Evolutionary conservation across 495 filamentous ascomycete genomes (phyloP).

Genomic region (Xanthoparmelia taractica): DNA sequence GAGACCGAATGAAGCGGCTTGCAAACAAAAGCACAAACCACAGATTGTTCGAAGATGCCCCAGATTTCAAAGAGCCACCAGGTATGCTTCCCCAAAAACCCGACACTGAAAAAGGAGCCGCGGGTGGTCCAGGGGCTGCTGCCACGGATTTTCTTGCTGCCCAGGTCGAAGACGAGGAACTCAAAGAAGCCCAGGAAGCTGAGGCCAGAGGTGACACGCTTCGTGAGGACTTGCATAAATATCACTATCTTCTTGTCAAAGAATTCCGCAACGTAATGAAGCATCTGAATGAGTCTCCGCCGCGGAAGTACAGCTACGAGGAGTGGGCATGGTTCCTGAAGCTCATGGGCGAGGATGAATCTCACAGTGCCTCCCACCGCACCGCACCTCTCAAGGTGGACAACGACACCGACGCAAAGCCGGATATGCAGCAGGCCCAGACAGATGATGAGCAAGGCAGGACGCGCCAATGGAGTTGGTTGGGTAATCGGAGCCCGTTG

Average conservation of each 20-base stretch:
- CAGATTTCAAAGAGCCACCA: conserved; percentile 9
- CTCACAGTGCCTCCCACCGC: conserved; percentile 27
- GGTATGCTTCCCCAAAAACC: conserved; percentile 12
- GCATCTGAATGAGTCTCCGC: conserved; percentile 51
- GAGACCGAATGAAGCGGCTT: conserved; percentile 21
- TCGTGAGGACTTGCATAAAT: conserved; percentile 47
- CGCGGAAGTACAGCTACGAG: conserved; percentile 63
- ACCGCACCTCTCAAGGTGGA: conserved; percentile 22
- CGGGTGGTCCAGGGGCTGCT: conserved; percentile 7
- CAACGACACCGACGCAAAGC: conserved; percentile 23
- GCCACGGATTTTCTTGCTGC: conserved; percentile 28
- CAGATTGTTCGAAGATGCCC: neutral
- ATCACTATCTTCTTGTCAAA: conserved; percentile 57
- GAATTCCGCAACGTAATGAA: conserved; percentile 61
- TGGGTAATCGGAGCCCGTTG: conserved; percentile 43
- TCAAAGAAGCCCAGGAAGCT: conserved; percentile 35
- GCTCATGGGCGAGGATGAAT: conserved; percentile 65
- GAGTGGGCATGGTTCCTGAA: conserved; percentile 79
- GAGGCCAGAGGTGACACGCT: conserved; percentile 38
- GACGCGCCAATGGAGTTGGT: conserved; percentile 61
- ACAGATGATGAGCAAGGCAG: conserved; percentile 23
- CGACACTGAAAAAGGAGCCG: conserved; percentile 7
- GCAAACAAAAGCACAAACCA: conserved; percentile 6
- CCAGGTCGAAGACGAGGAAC: conserved; percentile 35
- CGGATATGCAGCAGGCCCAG: conserved; percentile 35